phyloP scores from a whole-genome alignment of 768 basidiomycete genomes.

The Boletus sensibilis region DNA sequence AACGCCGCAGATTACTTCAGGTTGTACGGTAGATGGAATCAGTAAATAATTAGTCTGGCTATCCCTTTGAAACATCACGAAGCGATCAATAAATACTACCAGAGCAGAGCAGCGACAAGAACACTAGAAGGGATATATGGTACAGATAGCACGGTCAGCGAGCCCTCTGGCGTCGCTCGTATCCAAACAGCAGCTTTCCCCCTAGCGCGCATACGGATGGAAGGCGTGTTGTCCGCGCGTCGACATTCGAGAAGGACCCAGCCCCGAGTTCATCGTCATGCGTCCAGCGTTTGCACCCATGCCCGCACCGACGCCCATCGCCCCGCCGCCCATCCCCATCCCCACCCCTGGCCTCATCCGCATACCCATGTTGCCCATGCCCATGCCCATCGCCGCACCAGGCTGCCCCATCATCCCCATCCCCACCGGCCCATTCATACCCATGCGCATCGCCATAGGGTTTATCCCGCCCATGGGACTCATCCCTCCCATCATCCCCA shows the following conservation, averaged over 20 bases:
- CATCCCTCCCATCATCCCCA: slow-evolving; percentile 38
- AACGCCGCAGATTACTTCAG: neutral
- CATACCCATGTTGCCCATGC: slow-evolving; percentile 34
- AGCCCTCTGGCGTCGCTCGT: neutral
- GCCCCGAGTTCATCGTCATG: slow-evolving; percentile 41
- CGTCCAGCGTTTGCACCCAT: slow-evolving; percentile 37
- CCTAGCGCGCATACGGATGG: slow-evolving; percentile 61
- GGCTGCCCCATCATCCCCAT: slow-evolving; percentile 37
- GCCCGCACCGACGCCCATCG: slow-evolving; percentile 35
- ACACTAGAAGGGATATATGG: slow-evolving; percentile 30
- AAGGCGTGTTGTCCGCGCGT: slow-evolving; percentile 58
- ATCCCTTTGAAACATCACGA: neutral
- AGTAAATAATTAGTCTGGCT: slow-evolving; percentile 3
- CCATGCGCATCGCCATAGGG: slow-evolving; percentile 39
- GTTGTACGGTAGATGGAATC: slow-evolving; percentile 8
- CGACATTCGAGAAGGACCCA: slow-evolving; percentile 49
- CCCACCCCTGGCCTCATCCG: slow-evolving; percentile 40
- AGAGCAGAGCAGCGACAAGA: slow-evolving; percentile 15
- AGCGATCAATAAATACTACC: slow-evolving; percentile 16
- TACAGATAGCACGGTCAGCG: slow-evolving; percentile 21
- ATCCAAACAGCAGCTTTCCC: neutral
- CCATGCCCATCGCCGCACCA: slow-evolving; percentile 19
- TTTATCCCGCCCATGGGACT: slow-evolving; percentile 26
- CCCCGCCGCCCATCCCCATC: slow-evolving; percentile 39
- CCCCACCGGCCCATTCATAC: slow-evolving; percentile 35